Base-by-base conservation (phyloP, 164 flowering plant species). In the Umbellularia californica region DNA sequence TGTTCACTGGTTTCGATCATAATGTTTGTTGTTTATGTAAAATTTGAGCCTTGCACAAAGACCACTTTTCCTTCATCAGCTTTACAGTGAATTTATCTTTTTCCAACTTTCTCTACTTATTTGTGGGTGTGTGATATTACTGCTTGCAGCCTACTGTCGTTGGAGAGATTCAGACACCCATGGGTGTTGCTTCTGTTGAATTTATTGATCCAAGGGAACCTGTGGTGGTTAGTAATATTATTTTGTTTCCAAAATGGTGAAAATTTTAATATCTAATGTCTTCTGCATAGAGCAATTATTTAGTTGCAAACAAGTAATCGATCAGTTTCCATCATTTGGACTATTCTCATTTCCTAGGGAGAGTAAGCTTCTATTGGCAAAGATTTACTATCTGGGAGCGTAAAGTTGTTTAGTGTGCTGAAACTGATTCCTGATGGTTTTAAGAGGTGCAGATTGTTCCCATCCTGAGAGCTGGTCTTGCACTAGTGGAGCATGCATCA, bases 391-490 rank as follows among this genome's bases (percentile, higher is more conserved):
- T 17, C 60, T 15, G 6, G 13, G 12, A 22, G 15, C 24, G 71
- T 25, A 47, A n/a, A 24, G 17, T 25, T 68, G 30, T 24, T 71
- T 52, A 28, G 23, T 67, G 65, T 22, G 70, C 52, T 73, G 70
- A 6, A 65, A 60, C 70, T 80, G 70, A 77, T 73, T 13, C 20
- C 14, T 65, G 70, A 27, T 75, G 58, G 20, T 60, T 78, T 74
- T 75, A 63, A 33, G 65, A 50, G 47, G 74, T 75, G 77, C 90
- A 95, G 99, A 81, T 95, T 70, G 80, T 95, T 74, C 99, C 99
- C 73, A 93, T 95, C 68, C 76, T 95, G 79, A 90, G 99, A 87
- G 99, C 99, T 83, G 99, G 99, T 75, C 93, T 95, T 73, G 99
- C 94, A 77, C 90, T 95, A 50, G 92, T 84, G 0, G 99, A 95